Evolutionary conservation across 805 yeast genomes (phyloP), one percentile per base, ranked within the genome.

Genomic region (Candida orba): DNA sequence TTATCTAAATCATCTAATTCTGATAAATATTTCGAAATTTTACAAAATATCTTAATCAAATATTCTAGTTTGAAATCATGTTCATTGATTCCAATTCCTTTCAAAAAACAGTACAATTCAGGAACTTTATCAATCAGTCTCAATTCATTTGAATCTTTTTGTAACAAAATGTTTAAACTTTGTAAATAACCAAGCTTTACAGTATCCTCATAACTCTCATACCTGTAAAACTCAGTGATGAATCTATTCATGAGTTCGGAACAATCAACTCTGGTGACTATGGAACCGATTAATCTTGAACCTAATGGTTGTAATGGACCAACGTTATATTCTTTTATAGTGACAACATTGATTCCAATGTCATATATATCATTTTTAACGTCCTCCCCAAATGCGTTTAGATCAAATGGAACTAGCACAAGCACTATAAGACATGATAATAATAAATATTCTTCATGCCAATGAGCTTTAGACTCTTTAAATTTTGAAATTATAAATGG

Each of bases 391-490:
- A 81, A 60, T 0, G 62, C 49, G 1, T 59, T 62, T 23, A 90
- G 64, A 2, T 76, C 71, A 55, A 90, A 89, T 0, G 98, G 97
- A 0, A 81, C 76, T n/a, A 84, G 64, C 0, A 79, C 72, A 20
- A 89, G 63, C 9, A 81, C 76, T 0, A 82, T 72, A 9, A 87
- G 68, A 95, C 96, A 90, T 4, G 84, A 65, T 8, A 88, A 60
- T 35, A 79, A 56, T 10, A 81, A 60, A 44, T 66, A 79, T 31
- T 64, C 56, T 27, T 66, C 67, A 39, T 72, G 67, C 85, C 83
- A 78, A 42, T 56, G 38, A 8, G 47, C 34, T 7, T 24, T 9
- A 4, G 9, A n/a, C 1, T 24, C 8, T 7, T 45, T 53, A 10
- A 72, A 44, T 18, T 52, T 46, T 4, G 40, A 33, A 1, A 71